These are phyloP conservation scores for Monosporascus ibericus DNA, from an alignment of 2,329 filamentous ascomycete genomes.

Conservation along the genomic window DNA sequence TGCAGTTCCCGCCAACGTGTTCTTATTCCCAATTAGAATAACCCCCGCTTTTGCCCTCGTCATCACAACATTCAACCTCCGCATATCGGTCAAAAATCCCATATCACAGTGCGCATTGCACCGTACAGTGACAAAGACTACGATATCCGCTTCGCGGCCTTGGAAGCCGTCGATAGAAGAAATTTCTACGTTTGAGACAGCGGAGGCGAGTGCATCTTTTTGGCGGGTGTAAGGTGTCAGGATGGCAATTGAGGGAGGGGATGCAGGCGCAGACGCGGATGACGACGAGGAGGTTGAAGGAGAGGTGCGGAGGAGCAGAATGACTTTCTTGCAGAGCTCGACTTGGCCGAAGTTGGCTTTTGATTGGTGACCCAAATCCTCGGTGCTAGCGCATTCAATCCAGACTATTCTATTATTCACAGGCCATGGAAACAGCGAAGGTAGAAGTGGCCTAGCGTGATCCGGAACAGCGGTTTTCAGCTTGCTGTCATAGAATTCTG, in stretches of 20 bases:
- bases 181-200: constrained; percentile 24
- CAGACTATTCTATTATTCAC: constrained; percentile 22
- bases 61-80: constrained; percentile 34
- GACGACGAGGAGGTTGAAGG: not conserved
- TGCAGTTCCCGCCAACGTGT: too few relatives aligned
- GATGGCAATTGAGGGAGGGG: constrained; percentile 25
- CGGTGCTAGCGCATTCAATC: constrained; percentile 27
- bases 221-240: constrained; percentile 36
- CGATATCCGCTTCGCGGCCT: constrained; percentile 35
- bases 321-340: constrained; percentile 27
- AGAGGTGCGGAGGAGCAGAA: constrained; percentile 21
- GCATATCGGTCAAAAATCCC: constrained; percentile 34
- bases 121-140: constrained; percentile 36
- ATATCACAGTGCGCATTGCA: constrained; percentile 32
- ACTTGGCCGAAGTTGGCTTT: constrained; percentile 34
- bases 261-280: too few relatives aligned
- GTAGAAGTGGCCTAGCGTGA: constrained; percentile 15
- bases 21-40: too few relatives aligned
- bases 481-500: constrained; percentile 32
- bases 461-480: constrained; percentile 27
- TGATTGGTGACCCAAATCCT: constrained; percentile 31
- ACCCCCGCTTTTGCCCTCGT: constrained; percentile 21
- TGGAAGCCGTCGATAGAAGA: constrained; percentile 38
- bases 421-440: constrained; percentile 12
- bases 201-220: constrained; percentile 22